Evolutionary conservation across 2,329 filamentous ascomycete genomes (phyloP), one percentile per base, ranked within the genome.

Genomic region (Thielaviopsis musarum): DNA sequence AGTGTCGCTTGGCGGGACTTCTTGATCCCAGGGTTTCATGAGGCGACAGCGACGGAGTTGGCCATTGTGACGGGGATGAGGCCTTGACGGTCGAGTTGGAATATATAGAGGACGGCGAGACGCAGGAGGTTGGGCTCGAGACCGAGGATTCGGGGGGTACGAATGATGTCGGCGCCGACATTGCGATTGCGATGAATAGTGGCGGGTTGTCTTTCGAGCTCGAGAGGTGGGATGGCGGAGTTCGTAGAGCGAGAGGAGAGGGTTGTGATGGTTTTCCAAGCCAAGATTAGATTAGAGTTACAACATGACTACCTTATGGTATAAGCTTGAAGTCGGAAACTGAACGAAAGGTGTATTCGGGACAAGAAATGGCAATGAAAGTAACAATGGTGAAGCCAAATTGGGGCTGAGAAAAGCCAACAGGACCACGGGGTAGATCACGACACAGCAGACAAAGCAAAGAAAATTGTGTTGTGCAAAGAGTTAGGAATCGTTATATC

Each of bases 71-170:
- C 19, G 55, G 55, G 21, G 57, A 57, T 21, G 57, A 55, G 13
- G 60, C 53, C n/a, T 59, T 59, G 54, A 62, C 45, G 15, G 60
- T 59, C 15, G 60, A 59, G 41, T 56, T 59, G 49, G 60, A 62
- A 52, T 55, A 58, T 22, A 61, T 48, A 1, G 59, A 61, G 15
- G 59, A 57, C 10, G 59, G 59, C 24, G 59, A 61, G 13, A 61
- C 52, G 52, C 56, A 58, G n/a, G 59, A 21, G 13, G 22, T 56
- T 21, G 59, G 52, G 22, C 52, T 58, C 12, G 56, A 52, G 19
- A 54, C 28, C 9, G 56, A 49, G 10, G 38, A 30, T 19, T 61
- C 59, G 21, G 56, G 41, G 10, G 55, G 52, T 19, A 45, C 45
- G 2, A 61, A 48, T 24, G 56, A 45, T 12, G 56, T 55, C 49